Conservation (phyloP, 2,329 filamentous ascomycete species). For the Cytospora paraplurivora region DNA sequence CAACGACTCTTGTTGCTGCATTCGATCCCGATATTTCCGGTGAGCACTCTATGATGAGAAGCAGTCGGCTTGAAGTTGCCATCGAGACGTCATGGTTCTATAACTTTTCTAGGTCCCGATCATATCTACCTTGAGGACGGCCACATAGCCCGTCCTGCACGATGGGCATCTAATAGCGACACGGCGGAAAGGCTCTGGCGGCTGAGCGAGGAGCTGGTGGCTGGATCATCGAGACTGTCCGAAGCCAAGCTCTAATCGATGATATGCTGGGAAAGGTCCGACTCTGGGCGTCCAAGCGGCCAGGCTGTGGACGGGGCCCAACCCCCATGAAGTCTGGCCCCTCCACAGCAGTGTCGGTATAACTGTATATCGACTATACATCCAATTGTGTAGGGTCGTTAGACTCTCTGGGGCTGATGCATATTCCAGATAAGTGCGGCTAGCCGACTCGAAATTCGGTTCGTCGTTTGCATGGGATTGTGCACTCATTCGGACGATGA, state of each 20-base stretch:
- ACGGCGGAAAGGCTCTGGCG: conserved; percentile 20
- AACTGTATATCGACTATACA: conserved; percentile 2
- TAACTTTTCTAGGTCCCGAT: conserved; percentile 9
- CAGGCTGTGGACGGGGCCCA: neutral
- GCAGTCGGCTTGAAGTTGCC: neutral
- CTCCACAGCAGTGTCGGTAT: conserved; percentile 13
- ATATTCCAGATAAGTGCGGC: neutral
- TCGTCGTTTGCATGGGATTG: neutral
- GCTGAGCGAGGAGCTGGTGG: conserved; percentile 22
- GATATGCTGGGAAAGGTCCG: conserved; percentile 9
- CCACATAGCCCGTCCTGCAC: conserved; percentile 6
- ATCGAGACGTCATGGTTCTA: neutral
- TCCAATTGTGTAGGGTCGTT: neutral
- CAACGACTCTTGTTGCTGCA: conserved; percentile 46
- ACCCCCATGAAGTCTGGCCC: conserved; percentile 10
- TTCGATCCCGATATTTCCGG: conserved; percentile 38
- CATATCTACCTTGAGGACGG: conserved; percentile 14
- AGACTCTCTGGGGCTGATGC: conserved; percentile 6
- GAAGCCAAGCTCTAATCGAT: conserved; percentile 18
- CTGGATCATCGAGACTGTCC: neutral
- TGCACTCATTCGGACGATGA: conserved; percentile 19
- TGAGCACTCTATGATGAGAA: neutral
- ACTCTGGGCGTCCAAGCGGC: conserved; percentile 21
- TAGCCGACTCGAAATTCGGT: neutral
- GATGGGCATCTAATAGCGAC: conserved; percentile 4